Base-by-base conservation (phyloP, 768 basidiomycete species). In the Suillus alpinus region DNA sequence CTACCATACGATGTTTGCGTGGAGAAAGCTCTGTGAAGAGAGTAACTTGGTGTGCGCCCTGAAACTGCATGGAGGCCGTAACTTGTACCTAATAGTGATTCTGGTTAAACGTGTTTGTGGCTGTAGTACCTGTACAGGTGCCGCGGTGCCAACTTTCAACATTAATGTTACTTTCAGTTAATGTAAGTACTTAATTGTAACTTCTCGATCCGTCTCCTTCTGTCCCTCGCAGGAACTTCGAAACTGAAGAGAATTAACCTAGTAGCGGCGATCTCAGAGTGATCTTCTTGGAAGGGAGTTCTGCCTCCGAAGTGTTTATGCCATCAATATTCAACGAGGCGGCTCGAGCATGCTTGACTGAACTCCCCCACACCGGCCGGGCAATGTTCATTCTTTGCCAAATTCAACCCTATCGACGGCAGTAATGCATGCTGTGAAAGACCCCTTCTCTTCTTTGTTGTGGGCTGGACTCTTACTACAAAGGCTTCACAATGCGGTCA, bases 201-300 rank as follows among this genome's bases (percentile, higher is more conserved):
- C 37, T 58, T 58, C 50, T 50, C 49, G 57, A 58, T 59, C 23
- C 16, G 49, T 58, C 43, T 51, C 34, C 57, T 58, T 52, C 55
- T 60, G 60, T 58, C 53, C 61, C 57, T 62, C 34, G 18, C 46
- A n/a, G 13, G 36, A 58, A 29, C 36, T 62, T 57, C 64, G 46
- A 62, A 67, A 59, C 64, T 61, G 63, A 50, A 65, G 71, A 62
- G 61, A 62, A 68, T 59, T 64, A 61, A 56, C 65, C 62, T 64
- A 65, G 63, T 64, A 64, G 63, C 37, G 65, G 73, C 63, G 71
- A 73, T 73, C 73, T 73, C 65, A 46, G n/a, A n/a, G 9, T 59
- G 68, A 72, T 74, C 71, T 67, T 64, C 57, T 65, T 52, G 13
- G 23, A 32, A 49, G 18, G 26, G 23, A 20, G 57, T 62, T 59